Percentiles rank a stretch among this genome's conserved stretches.
Evolutionary conservation across 148 eudicot genomes (phyloP).

Genomic region (Diospyros lotus): DNA sequence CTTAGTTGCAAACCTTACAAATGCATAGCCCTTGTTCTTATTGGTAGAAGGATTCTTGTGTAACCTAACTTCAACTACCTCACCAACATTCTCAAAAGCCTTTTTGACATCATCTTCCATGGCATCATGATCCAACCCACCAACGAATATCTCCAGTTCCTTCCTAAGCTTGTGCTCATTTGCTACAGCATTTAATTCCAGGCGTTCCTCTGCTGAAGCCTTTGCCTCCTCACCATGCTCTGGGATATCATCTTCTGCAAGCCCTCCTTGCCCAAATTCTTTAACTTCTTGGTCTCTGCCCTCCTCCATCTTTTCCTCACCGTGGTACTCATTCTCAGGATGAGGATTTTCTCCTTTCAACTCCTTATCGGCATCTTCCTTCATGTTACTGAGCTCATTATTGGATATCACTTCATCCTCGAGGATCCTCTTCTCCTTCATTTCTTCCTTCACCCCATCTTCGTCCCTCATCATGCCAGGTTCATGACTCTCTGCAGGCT

Average conservation of each 20-base stretch:
- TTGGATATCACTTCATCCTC: constrained; percentile 21
- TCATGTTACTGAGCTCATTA: constrained; percentile 21
- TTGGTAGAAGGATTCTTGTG: constrained; percentile 51
- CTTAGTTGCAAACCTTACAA: constrained; percentile 76
- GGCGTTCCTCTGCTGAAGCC: constrained; percentile 44
- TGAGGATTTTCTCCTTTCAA: constrained; percentile 24
- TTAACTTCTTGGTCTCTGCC: constrained; percentile 48
- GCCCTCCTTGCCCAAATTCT: constrained; percentile 51
- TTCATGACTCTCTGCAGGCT: constrained; percentile 23
- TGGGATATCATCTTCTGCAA: constrained; percentile 39
- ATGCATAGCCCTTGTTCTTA: constrained; percentile 84
- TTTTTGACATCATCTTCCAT: constrained; percentile 65
- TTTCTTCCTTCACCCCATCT: constrained; percentile 24
- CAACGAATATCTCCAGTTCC: constrained; percentile 78
- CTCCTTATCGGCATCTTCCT: constrained; percentile 23
- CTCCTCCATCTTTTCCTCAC: constrained; percentile 38
- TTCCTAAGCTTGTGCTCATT: constrained; percentile 67
- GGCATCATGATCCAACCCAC: constrained; percentile 76
- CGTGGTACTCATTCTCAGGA: constrained; percentile 23
- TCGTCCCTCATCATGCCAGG: constrained; percentile 23
- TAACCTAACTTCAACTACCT: constrained; percentile 64
- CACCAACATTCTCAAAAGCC: constrained; percentile 69
- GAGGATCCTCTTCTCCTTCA: constrained; percentile 11
- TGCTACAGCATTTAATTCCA: constrained; percentile 55
- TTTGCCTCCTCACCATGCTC: constrained; percentile 35